Percentiles rank a stretch among this genome's conserved stretches.
These are phyloP conservation scores for Talaromyces adpressus DNA, from an alignment of 495 filamentous ascomycete species.

Conservation along the genomic window DNA sequence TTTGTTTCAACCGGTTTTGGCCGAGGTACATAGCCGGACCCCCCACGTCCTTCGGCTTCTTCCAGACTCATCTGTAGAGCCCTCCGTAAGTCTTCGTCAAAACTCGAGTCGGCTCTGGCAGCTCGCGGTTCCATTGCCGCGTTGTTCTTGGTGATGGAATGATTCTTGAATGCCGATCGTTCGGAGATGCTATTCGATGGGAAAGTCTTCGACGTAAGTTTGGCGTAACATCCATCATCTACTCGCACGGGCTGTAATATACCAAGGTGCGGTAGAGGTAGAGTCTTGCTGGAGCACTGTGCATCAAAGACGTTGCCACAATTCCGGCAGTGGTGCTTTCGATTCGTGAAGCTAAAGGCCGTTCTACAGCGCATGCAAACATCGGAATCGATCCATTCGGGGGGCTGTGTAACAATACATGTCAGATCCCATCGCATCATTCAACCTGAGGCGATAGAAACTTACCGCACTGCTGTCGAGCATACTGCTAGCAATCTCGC, in stretches of 20 bases:
- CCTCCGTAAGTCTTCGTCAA: slow-evolving; percentile 89
- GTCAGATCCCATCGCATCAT: not conserved
- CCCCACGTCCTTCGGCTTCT: slow-evolving; percentile 72
- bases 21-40: slow-evolving; percentile 63
- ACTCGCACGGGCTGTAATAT: slow-evolving; percentile 88
- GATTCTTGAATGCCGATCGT: slow-evolving; percentile 42
- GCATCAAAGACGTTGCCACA: slow-evolving; percentile 96
- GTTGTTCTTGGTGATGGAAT: slow-evolving; percentile 44
- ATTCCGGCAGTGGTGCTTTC: slow-evolving; percentile 96
- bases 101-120: slow-evolving; percentile 77
- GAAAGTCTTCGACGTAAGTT: slow-evolving; percentile 66
- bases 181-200: slow-evolving; percentile 35
- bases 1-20: slow-evolving; percentile 21
- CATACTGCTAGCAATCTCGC: slow-evolving; percentile 88
- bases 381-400: slow-evolving; percentile 96
- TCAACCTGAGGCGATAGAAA: slow-evolving; percentile 14
- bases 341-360: slow-evolving; percentile 92
- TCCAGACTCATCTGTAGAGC: slow-evolving; percentile 95
- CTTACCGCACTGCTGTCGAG: slow-evolving; percentile 91
- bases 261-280: slow-evolving; percentile 86
- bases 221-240: slow-evolving; percentile 93
- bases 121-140: slow-evolving; percentile 79
- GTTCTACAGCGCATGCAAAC: slow-evolving; percentile 98
- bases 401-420: slow-evolving; percentile 52
- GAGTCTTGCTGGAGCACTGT: slow-evolving; percentile 80